Evolutionary conservation across 2,329 filamentous ascomycete species (phyloP).

Genomic region (Colletotrichum sp.): DNA sequence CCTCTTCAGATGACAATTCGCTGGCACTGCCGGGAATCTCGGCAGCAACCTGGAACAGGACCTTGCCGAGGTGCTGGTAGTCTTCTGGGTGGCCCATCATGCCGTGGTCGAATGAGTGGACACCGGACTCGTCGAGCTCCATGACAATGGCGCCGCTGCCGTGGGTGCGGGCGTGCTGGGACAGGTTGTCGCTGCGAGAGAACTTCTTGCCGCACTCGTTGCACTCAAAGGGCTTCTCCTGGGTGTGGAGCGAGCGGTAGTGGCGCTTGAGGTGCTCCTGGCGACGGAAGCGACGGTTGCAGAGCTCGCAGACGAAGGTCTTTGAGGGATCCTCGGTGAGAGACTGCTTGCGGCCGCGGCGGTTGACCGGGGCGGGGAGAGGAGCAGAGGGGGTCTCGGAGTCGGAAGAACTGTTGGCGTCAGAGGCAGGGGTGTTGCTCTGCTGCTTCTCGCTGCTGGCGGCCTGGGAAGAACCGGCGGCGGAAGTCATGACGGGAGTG

Average conservation of each 20-base stretch:
- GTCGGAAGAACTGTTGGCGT: conserved; percentile 41
- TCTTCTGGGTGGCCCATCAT: conserved; percentile 58
- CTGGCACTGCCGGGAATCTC: conserved; percentile 71
- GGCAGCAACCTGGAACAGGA: conserved; percentile 81
- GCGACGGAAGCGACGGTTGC: conserved; percentile 95
- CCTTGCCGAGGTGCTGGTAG: conserved; percentile 72
- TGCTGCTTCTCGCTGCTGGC: conserved; percentile 39
- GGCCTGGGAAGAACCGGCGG: conserved; percentile 39
- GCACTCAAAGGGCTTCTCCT: conserved; percentile 99
- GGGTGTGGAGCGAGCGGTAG: conserved; percentile 96
- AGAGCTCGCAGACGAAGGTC: conserved; percentile 96
- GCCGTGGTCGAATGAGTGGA: conserved; percentile 44
- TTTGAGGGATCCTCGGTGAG: conserved; percentile 97
- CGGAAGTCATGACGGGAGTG: conserved; percentile 48
- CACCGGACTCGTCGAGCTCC: conserved; percentile 78
- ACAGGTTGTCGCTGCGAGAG: conserved; percentile 95
- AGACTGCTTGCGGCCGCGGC: conserved; percentile 97
- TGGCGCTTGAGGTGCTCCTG: conserved; percentile 99
- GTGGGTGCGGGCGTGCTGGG: conserved; percentile 94
- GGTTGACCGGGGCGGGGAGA: conserved; percentile 71
- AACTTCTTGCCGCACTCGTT: conserved; percentile 99
- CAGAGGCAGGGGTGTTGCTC: conserved; percentile 33
- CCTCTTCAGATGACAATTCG: conserved; percentile 61
- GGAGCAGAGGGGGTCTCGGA: conserved; percentile 50
- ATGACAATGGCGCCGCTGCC: conserved; percentile 89